Evolutionary conservation across 2,329 filamentous ascomycete genomes (phyloP).

Genomic region (Myriosclerotinia duriaeana): DNA sequence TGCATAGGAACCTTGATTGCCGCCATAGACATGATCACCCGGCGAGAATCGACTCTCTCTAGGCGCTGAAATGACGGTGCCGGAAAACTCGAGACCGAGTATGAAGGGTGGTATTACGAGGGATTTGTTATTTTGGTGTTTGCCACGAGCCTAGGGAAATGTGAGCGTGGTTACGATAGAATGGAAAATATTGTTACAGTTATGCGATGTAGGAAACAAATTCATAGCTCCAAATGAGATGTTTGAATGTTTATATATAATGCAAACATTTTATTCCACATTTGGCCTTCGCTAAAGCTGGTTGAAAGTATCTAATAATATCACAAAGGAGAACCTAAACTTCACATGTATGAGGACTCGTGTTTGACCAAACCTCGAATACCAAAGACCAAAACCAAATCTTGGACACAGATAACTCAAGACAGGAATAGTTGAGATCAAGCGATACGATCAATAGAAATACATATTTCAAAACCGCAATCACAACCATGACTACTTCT

Average conservation of each 20-base stretch:
- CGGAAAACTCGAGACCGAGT: constrained; percentile 60
- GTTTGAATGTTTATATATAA: not conserved
- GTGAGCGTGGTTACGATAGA: constrained; percentile 11
- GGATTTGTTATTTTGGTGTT: constrained; percentile 60
- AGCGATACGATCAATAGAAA: not conserved
- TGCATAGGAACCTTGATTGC: constrained; percentile 52
- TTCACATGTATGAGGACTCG: not conserved
- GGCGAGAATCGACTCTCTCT: constrained; percentile 27
- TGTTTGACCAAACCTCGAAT: not conserved
- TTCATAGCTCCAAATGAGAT: not conserved
- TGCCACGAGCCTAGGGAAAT: constrained; percentile 48
- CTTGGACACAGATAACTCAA: not conserved
- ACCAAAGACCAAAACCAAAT: not conserved
- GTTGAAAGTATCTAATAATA: not conserved
- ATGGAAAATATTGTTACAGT: not conserved
- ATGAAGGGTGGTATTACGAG: constrained; percentile 57
- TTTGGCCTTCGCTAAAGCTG: not conserved
- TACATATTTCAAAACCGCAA: not conserved
- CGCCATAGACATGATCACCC: constrained; percentile 56
- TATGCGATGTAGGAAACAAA: not conserved
- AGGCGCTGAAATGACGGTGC: constrained; percentile 48
- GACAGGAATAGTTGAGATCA: not conserved
- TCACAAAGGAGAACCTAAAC: not conserved
- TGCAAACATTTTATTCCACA: not conserved
- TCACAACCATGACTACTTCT: not conserved